Conservation (phyloP, 2,329 filamentous ascomycete genomes). For the Epichloe gansuensis region DNA sequence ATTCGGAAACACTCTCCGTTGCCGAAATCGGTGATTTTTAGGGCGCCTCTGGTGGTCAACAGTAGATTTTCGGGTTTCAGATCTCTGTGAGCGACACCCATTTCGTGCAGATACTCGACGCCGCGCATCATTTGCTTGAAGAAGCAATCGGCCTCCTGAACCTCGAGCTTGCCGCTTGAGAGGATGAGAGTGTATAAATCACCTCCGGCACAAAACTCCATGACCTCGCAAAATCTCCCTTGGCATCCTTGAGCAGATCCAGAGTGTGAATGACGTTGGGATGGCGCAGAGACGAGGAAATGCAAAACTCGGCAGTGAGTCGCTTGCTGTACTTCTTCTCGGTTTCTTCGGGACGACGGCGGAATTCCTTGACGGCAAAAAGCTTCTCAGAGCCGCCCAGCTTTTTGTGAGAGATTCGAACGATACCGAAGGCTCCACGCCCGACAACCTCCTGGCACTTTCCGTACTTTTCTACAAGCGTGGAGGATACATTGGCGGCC, state of each 20-base stretch:
- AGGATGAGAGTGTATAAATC: constrained; percentile 91
- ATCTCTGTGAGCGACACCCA: constrained; percentile 95
- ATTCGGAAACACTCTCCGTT: constrained; percentile 99
- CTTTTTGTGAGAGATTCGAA: constrained; percentile 93
- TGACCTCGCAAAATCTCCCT: constrained; percentile 97
- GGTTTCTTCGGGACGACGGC: constrained; percentile 83
- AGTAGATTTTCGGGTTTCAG: constrained; percentile 95
- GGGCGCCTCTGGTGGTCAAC: constrained; percentile 77
- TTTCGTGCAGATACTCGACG: constrained; percentile 98
- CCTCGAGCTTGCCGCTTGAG: constrained; percentile 81
- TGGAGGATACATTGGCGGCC: constrained; percentile 55
- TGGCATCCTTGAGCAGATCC: constrained; percentile 87
- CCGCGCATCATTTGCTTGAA: constrained; percentile 99
- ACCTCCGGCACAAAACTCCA: constrained; percentile 97
- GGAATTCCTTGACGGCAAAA: constrained; percentile 97
- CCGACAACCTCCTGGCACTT: constrained; percentile 97
- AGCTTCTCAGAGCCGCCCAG: constrained; percentile 79
- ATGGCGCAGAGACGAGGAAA: constrained; percentile 90
- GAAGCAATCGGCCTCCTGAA: constrained; percentile 89
- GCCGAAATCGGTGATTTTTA: constrained; percentile 98
- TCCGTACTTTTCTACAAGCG: constrained; percentile 90
- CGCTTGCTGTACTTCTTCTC: constrained; percentile 97
- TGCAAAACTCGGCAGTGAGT: constrained; percentile 94
- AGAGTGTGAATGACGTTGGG: constrained; percentile 97
- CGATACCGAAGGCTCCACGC: constrained; percentile 91